Conservation (phyloP, 2,329 filamentous ascomycete species). For the Cyclaneusma minus region DNA sequence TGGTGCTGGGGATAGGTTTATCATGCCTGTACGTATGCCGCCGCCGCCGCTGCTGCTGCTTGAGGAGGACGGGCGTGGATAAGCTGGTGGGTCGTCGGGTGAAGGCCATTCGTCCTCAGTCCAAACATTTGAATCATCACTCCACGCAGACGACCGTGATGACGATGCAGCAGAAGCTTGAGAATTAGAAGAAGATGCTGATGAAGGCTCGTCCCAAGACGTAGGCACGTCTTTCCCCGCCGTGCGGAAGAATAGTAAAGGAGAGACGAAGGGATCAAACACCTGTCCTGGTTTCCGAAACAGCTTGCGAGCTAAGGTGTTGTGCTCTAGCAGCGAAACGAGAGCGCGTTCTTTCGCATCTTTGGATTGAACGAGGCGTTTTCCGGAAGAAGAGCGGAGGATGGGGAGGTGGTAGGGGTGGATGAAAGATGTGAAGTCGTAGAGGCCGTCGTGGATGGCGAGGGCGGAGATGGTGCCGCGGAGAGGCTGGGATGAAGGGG, state of each 20-base stretch:
- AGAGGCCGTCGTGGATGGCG: slow-evolving; percentile 42
- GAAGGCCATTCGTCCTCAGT: slow-evolving; percentile 2
- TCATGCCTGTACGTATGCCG: no score
- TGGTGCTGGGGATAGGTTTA: slow-evolving; percentile 1
- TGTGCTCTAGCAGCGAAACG: no score
- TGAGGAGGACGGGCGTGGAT: no score
- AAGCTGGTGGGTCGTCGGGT: no score
- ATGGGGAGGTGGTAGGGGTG: slow-evolving; percentile 19
- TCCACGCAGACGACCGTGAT: not conserved
- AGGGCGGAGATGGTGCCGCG: slow-evolving; percentile 34
- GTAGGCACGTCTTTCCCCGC: slow-evolving; percentile 21
- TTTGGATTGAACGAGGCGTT: not conserved
- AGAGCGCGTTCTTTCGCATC: no score
- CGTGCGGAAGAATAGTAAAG: slow-evolving; percentile 41
- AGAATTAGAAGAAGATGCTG: not conserved
- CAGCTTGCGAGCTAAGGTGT: slow-evolving; percentile 24
- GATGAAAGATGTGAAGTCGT: slow-evolving; percentile 44
- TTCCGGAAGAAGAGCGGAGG: not conserved
- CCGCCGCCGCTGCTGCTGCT: no score
- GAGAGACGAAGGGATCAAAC: slow-evolving; percentile 45
- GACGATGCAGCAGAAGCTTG: not conserved
- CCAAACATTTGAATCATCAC: not conserved
- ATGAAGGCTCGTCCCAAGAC: slow-evolving; percentile 5
- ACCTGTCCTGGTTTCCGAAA: slow-evolving; percentile 32
- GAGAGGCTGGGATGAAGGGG: no score